Evolutionary conservation across 495 filamentous ascomycete genomes (phyloP).

Genomic region (Xylaria acuta): DNA sequence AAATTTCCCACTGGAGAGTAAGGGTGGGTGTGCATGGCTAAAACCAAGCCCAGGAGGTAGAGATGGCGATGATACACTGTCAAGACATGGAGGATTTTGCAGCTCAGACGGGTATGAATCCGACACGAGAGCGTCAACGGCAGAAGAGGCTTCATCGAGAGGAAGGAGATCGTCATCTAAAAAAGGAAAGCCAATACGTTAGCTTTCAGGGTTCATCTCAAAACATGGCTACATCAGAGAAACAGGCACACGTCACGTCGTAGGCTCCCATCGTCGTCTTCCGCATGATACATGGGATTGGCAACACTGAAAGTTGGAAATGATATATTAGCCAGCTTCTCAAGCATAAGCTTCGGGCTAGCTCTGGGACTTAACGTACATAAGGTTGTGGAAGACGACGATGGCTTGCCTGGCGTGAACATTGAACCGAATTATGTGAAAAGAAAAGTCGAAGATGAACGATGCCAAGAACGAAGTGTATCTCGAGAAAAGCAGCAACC

Average conservation of each 20-base stretch:
- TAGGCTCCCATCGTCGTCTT: constrained; percentile 62
- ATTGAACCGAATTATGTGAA: constrained; percentile 47
- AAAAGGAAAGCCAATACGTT: constrained; percentile 38
- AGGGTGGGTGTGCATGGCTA: constrained; percentile 59
- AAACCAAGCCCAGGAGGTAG: constrained; percentile 72
- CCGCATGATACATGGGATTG: constrained; percentile 49
- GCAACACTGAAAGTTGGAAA: constrained; percentile 48
- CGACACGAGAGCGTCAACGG: constrained; percentile 64
- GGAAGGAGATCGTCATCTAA: constrained; percentile 57
- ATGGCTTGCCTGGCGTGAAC: constrained; percentile 65
- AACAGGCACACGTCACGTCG: constrained; percentile 52
- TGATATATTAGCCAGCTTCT: constrained; percentile 61
- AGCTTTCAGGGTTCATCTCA: constrained; percentile 41
- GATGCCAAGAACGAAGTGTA: constrained; percentile 42
- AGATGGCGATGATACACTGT: constrained; percentile 57
- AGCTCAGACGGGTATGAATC: constrained; percentile 47
- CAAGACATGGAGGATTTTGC: constrained; percentile 52
- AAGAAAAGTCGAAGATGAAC: constrained; percentile 39
- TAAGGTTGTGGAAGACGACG: constrained; percentile 71
- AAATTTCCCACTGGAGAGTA: constrained; percentile 18
- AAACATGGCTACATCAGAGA: constrained; percentile 35
- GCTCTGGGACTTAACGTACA: constrained; percentile 78
- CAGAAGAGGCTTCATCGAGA: constrained; percentile 59
- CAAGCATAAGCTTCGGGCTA: constrained; percentile 50
- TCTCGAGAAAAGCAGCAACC: constrained; percentile 43